phyloP scores from a whole-genome alignment of 495 filamentous ascomycete species.

The Viridothelium virens region DNA sequence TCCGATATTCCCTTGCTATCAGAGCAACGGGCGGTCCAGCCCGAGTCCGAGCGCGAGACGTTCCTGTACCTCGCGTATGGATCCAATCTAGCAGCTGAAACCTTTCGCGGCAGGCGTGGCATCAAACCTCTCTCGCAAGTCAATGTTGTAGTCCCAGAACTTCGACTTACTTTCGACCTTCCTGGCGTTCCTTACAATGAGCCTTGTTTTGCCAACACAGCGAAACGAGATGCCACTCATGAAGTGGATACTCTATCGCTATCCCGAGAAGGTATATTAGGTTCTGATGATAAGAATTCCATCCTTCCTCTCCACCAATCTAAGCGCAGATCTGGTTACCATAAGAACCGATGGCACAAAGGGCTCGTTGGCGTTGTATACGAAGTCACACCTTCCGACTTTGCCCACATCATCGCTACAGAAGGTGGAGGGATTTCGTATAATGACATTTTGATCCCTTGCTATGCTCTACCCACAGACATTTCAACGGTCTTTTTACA shows the following conservation, averaged over 20 bases:
- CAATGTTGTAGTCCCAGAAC: constrained; percentile 69
- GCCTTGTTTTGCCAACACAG: constrained; percentile 85
- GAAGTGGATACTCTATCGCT: constrained; percentile 2
- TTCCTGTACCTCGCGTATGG: constrained; percentile 93
- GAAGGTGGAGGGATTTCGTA: constrained; percentile 82
- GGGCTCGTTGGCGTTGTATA: constrained; percentile 90
- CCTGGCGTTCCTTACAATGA: constrained; percentile 79
- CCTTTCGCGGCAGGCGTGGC: constrained; percentile 65
- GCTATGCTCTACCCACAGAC: constrained; percentile 48
- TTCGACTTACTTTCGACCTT: constrained; percentile 75
- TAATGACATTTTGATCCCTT: constrained; percentile 70
- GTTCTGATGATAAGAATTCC: constrained; percentile 10
- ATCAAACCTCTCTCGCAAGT: constrained; percentile 71
- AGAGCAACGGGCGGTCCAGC: background rate
- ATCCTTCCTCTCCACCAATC: constrained; percentile 30
- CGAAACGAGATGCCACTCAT: constrained; percentile 41
- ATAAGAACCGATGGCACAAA: constrained; percentile 57
- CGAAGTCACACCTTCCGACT: constrained; percentile 77
- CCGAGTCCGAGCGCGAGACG: constrained; percentile 37
- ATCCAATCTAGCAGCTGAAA: constrained; percentile 71
- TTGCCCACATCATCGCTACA: constrained; percentile 75
- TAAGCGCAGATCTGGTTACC: constrained; percentile 28
- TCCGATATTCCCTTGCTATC: constrained; percentile 1
- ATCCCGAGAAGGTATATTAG: background rate
- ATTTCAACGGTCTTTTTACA: constrained; percentile 23